Evolutionary conservation across 768 basidiomycete species (phyloP).

Genomic region (Serendipita indica): DNA sequence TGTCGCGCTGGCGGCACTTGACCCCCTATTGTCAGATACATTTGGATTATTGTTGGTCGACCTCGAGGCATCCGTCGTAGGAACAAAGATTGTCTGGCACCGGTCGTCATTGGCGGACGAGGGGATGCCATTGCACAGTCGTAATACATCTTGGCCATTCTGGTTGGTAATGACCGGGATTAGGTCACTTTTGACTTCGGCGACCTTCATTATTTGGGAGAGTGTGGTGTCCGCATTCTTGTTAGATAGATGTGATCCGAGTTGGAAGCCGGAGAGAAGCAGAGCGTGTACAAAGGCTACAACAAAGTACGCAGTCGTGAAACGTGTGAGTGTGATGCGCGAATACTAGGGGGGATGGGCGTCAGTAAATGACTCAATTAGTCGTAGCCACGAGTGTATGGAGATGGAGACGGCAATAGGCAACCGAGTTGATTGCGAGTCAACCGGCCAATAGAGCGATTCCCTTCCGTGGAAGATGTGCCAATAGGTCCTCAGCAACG

Average conservation of each 20-base stretch:
- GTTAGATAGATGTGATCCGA: background rate
- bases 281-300: background rate
- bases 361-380: background rate
- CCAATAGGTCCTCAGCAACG: background rate
- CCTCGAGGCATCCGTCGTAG: background rate
- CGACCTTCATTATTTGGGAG: background rate
- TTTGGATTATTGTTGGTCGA: background rate
- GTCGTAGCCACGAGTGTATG: background rate
- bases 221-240: background rate
- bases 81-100: background rate
- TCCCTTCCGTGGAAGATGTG: no score
- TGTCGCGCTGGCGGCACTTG: background rate
- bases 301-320: background rate
- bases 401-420: no score
- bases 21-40: no score
- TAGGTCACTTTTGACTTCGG: background rate
- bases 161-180: constrained; percentile 2
- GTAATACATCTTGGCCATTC: background rate
- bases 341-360: background rate
- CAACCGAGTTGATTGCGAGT: no score
- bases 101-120: background rate
- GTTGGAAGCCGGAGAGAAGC: background rate
- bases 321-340: background rate
- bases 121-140: background rate
- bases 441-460: no score